These are phyloP conservation scores for Hepatocystis sp. DNA, from an alignment of 169 alveolate species.

Conservation along the genomic window DNA sequence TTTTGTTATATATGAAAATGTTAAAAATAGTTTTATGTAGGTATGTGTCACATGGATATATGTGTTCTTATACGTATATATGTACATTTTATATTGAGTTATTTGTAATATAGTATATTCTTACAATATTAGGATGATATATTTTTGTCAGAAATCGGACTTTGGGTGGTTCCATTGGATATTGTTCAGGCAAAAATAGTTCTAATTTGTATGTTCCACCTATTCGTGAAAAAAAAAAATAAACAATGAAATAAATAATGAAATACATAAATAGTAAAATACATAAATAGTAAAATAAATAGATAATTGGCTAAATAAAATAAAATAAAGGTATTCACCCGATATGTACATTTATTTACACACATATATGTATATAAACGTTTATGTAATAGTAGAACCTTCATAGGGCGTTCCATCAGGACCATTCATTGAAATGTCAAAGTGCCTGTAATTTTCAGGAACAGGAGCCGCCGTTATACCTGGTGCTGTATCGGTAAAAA, in stretches of 20 bases:
- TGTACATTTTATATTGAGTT: background rate
- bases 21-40: no score
- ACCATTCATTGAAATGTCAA: constrained; percentile 95
- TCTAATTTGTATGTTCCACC: constrained; percentile 96
- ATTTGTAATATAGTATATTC: constrained; percentile 58
- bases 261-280: background rate
- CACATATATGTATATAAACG: constrained; percentile 1
- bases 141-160: constrained; percentile 97
- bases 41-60: constrained; percentile 9
- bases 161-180: constrained; percentile 99
- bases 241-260: no score
- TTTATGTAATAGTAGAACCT: constrained; percentile 82
- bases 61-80: constrained; percentile 14
- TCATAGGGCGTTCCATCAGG: constrained; percentile 99
- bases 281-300: no score
- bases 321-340: background rate
- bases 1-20: no score
- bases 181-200: constrained; percentile 97
- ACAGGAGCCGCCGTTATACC: constrained; percentile 96
- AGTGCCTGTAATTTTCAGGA: constrained; percentile 95
- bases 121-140: constrained; percentile 98
- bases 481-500: constrained; percentile 87
- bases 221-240: constrained; percentile 47
- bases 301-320: background rate
- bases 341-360: background rate